Evolutionary conservation across 2,329 filamentous ascomycete species (phyloP).

Genomic region (Sporothrix inflata): DNA sequence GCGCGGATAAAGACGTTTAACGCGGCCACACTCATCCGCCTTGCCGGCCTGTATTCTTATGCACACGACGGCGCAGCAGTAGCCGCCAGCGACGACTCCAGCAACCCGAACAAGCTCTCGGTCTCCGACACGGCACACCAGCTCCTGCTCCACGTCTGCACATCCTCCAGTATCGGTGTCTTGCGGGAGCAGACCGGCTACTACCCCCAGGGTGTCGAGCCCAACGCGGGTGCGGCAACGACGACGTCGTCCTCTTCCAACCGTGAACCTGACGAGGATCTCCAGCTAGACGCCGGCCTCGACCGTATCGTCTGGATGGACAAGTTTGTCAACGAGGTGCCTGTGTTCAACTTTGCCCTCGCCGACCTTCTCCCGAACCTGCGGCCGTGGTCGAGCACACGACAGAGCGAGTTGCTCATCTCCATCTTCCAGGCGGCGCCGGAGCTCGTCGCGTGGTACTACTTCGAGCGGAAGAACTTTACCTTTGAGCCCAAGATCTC

Average conservation of each 20-base stretch:
- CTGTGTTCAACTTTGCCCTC: conserved; percentile 77
- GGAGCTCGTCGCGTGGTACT: conserved; percentile 87
- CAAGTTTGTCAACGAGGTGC: conserved; percentile 66
- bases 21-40: conserved; percentile 69
- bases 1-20: conserved; percentile 78
- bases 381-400: conserved; percentile 78
- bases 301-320: conserved; percentile 73
- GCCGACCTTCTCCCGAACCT: conserved; percentile 78
- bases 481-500: conserved; percentile 89
- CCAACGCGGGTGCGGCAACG: conserved; percentile 45
- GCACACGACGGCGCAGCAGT: conserved; percentile 65
- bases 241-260: not conserved
- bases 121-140: conserved; percentile 73
- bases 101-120: conserved; percentile 48
- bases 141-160: conserved; percentile 77
- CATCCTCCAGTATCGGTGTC: conserved; percentile 71
- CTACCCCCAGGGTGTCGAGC: conserved; percentile 73
- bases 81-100: conserved; percentile 37
- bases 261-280: conserved; percentile 47
- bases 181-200: conserved; percentile 78
- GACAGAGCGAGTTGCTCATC: conserved; percentile 80
- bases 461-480: conserved; percentile 76
- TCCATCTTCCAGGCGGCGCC: conserved; percentile 80
- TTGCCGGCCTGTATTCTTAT: conserved; percentile 73
- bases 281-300: conserved; percentile 58